Conservation (phyloP, 2,329 filamentous ascomycete genomes). For the Fusarium xylarioides region DNA sequence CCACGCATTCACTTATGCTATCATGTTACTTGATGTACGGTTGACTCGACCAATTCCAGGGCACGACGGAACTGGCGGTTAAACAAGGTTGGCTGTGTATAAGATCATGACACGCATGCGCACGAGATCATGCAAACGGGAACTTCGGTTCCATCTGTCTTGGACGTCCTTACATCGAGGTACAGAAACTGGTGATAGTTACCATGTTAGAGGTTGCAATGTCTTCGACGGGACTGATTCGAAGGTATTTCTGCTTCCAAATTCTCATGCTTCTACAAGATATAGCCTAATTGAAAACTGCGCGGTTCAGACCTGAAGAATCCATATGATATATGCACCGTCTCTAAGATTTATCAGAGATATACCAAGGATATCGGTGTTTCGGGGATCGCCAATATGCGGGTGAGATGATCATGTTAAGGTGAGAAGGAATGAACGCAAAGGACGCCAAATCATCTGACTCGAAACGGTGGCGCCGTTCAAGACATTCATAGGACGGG, state of each 20-base stretch:
- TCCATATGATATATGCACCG: not conserved
- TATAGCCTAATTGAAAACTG: not conserved
- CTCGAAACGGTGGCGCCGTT: conserved; percentile 24
- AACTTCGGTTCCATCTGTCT: conserved; percentile 9
- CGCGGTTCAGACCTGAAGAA: not conserved
- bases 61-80: conserved; percentile 12
- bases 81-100: conserved; percentile 18
- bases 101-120: conserved; percentile 26
- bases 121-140: conserved; percentile 31
- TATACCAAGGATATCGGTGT: not conserved
- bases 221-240: not conserved
- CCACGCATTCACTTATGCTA: not conserved
- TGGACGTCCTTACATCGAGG: not conserved
- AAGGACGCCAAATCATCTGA: conserved; percentile 26
- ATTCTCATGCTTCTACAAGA: not conserved
- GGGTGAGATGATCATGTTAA: conserved; percentile 12
- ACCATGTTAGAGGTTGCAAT: not conserved
- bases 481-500: conserved; percentile 15
- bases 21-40: not conserved
- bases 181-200: not conserved
- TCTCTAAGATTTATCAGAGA: not conserved
- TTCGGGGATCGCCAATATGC: conserved; percentile 13
- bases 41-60: conserved; percentile 8
- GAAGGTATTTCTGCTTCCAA: not conserved
- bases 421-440: conserved; percentile 1